These are phyloP conservation scores for Gymnopus androsaceus DNA, from an alignment of 1,284 basidiomycete genomes.

Conservation along the genomic window DNA sequence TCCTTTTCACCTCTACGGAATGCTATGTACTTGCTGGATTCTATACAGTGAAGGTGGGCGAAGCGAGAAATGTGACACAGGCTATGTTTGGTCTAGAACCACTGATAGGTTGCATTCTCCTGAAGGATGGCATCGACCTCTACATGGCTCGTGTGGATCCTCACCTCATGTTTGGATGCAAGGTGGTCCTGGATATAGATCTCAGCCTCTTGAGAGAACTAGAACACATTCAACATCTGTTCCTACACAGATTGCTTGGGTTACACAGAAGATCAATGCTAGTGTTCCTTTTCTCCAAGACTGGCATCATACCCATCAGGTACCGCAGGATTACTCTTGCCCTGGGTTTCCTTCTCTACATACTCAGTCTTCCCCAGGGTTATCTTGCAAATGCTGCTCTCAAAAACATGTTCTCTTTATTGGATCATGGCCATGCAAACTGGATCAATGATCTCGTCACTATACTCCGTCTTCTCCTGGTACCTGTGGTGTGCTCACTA, in stretches of 20 bases:
- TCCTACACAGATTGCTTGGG: conserved; percentile 24
- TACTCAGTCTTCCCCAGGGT: too few relatives aligned
- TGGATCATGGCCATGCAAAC: too few relatives aligned
- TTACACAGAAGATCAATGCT: conserved; percentile 16
- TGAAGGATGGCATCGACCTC: conserved; percentile 11
- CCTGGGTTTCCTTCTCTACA: too few relatives aligned
- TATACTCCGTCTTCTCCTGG: too few relatives aligned
- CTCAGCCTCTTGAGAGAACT: conserved; percentile 8
- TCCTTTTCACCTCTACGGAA: too few relatives aligned
- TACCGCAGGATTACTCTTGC: too few relatives aligned
- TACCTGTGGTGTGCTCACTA: too few relatives aligned
- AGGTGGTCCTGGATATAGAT: conserved; percentile 26
- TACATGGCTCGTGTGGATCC: conserved; percentile 30
- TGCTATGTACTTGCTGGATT: conserved; percentile 19
- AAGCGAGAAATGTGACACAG: conserved; percentile 21
- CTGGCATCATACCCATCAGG: too few relatives aligned
- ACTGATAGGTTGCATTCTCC: conserved; percentile 23
- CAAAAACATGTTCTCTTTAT: too few relatives aligned
- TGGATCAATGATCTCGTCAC: too few relatives aligned
- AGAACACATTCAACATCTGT: conserved; percentile 22
- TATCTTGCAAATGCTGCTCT: too few relatives aligned
- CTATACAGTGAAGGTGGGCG: conserved; percentile 23
- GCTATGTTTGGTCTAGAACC: conserved; percentile 20
- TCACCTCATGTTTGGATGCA: conserved; percentile 29
- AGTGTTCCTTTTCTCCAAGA: too few relatives aligned